These are phyloP conservation scores for Arthrobotrys megalospora DNA, from an alignment of 2,329 filamentous ascomycete genomes.

Conservation along the genomic window DNA sequence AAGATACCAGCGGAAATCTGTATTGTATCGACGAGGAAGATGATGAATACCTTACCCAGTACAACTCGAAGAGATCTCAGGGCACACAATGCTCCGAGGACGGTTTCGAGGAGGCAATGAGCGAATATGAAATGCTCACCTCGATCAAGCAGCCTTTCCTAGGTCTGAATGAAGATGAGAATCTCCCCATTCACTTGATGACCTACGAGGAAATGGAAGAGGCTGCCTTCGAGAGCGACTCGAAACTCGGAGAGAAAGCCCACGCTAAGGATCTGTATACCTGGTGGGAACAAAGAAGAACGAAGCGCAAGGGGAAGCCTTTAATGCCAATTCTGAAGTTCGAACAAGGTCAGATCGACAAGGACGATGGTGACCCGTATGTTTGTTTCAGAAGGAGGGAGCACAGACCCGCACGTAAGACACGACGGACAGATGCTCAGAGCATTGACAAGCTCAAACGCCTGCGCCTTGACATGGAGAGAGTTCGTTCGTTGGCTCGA, in stretches of 20 bases:
- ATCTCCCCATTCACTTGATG: constrained; percentile 87
- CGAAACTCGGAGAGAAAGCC: constrained; percentile 49
- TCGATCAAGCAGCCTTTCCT: constrained; percentile 88
- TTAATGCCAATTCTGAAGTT: constrained; percentile 89
- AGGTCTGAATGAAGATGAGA: constrained; percentile 69
- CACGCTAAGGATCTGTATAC: constrained; percentile 56
- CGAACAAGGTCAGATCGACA: constrained; percentile 87
- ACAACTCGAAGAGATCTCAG: constrained; percentile 80
- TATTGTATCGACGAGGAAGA: constrained; percentile 98
- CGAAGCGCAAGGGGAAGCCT: constrained; percentile 77
- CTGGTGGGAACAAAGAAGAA: constrained; percentile 83
- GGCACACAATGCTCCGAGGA: constrained; percentile 82
- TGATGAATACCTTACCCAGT: constrained; percentile 83
- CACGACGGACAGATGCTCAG: constrained; percentile 91
- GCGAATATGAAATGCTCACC: constrained; percentile 91
- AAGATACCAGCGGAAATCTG: constrained; percentile 89
- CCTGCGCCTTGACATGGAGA: constrained; percentile 89
- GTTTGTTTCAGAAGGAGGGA: constrained; percentile 97
- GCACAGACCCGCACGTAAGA: constrained; percentile 94
- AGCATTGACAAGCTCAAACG: constrained; percentile 95
- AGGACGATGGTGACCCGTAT: constrained; percentile 95
- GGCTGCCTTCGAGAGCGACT: constrained; percentile 55
- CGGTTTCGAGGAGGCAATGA: constrained; percentile 94
- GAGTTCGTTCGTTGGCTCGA: constrained; percentile 84
- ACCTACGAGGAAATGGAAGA: constrained; percentile 82